A percentile compares a stretch with the other conserved stretches of the same genome.
Evolutionary conservation across 495 filamentous ascomycete species (phyloP).

Genomic region (Gamarada debralockiae): DNA sequence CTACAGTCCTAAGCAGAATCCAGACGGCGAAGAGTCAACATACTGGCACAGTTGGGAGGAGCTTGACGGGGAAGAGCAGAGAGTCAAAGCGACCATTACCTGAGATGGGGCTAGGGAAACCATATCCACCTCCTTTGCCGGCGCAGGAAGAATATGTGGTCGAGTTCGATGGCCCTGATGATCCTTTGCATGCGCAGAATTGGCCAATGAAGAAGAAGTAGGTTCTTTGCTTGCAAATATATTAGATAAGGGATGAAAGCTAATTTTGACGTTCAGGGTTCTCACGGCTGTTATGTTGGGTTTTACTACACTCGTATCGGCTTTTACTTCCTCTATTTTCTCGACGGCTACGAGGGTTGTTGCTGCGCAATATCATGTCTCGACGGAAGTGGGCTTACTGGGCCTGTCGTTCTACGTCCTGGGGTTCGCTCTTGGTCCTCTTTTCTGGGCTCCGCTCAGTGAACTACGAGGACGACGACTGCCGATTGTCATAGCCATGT

Average conservation of each 20-base stretch:
- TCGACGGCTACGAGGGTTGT: constrained; percentile 56
- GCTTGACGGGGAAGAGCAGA: constrained; percentile 37
- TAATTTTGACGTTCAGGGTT: constrained; percentile 37
- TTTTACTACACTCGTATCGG: constrained; percentile 69
- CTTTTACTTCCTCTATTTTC: constrained; percentile 71
- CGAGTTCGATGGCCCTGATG: constrained; percentile 75
- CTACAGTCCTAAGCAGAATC: constrained; percentile 72
- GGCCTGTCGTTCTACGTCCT: constrained; percentile 69
- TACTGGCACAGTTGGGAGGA: constrained; percentile 66
- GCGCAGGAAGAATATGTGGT: constrained; percentile 81
- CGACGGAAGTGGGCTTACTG: constrained; percentile 55
- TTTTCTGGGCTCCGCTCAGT: constrained; percentile 66
- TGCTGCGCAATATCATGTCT: constrained; percentile 48
- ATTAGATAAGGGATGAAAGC: not conserved
- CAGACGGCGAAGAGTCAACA: constrained; percentile 73
- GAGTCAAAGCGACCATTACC: constrained; percentile 53
- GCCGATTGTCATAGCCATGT: constrained; percentile 68
- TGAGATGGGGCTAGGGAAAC: constrained; percentile 67
- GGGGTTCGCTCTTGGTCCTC: constrained; percentile 65
- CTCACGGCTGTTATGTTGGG: constrained; percentile 68
- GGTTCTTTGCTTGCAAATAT: constrained; percentile 24
- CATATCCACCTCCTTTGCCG: constrained; percentile 70
- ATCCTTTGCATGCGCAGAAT: constrained; percentile 80
- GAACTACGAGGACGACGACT: constrained; percentile 74
- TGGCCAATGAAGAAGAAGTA: constrained; percentile 78